Conservation (phyloP, 1,284 basidiomycete species). For the Ustilago hordei region DNA sequence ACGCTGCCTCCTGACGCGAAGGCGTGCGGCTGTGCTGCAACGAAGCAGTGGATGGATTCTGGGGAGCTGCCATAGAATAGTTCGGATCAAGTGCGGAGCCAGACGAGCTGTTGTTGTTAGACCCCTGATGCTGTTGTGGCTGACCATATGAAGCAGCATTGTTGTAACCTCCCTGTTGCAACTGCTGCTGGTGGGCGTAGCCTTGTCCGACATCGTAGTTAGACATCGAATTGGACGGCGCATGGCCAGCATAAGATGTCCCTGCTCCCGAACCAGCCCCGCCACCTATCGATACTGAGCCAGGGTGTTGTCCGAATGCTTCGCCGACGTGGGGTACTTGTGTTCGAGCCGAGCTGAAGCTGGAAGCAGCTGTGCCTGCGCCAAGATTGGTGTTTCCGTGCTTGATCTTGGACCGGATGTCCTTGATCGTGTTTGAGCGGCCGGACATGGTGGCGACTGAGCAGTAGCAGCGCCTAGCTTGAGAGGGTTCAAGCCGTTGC, state of each 20-base stretch:
- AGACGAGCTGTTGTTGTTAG: slow-evolving; percentile 39
- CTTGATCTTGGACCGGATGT: slow-evolving; percentile 66
- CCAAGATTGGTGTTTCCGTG: slow-evolving; percentile 65
- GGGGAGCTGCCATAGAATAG: slow-evolving; percentile 16
- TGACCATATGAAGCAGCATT: slow-evolving; percentile 3
- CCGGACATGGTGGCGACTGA: slow-evolving; percentile 26
- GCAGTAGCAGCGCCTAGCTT: background rate
- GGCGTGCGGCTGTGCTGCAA: slow-evolving; percentile 18
- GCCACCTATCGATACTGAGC: slow-evolving; percentile 24
- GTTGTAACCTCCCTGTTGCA: slow-evolving; percentile 13
- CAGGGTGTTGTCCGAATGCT: slow-evolving; percentile 47
- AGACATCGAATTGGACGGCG: slow-evolving; percentile 53
- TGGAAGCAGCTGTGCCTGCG: slow-evolving; percentile 52
- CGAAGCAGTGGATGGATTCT: slow-evolving; percentile 6
- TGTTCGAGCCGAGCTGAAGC: slow-evolving; percentile 34
- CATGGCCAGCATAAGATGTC: slow-evolving; percentile 46
- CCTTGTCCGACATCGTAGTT: slow-evolving; percentile 41
- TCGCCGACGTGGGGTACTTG: slow-evolving; percentile 38
- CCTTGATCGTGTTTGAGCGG: slow-evolving; percentile 49
- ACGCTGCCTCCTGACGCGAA: slow-evolving; percentile 10
- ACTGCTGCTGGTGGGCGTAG: slow-evolving; percentile 13
- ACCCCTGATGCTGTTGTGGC: slow-evolving; percentile 17
- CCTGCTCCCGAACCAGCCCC: slow-evolving; percentile 29
- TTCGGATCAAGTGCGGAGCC: slow-evolving; percentile 38
- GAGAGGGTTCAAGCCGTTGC: background rate